Base-by-base conservation (phyloP, 2,329 filamentous ascomycete species). In the Periconia digitata region DNA sequence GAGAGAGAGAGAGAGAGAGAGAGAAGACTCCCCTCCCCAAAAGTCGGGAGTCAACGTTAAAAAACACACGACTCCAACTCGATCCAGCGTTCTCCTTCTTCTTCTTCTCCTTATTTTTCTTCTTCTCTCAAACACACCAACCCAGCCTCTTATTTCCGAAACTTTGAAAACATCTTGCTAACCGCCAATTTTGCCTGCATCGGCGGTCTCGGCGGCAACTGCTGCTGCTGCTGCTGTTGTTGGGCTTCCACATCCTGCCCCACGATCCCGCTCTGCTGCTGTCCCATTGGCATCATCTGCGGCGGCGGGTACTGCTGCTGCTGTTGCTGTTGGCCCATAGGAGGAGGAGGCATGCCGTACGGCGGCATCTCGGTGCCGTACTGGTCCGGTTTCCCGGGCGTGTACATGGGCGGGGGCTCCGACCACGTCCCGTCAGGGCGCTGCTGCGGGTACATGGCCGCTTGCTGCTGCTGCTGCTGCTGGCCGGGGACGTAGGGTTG, bases 391-490 rank as follows among this genome's bases (percentile, higher is more conserved):
- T 40, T 40, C 13, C 38, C 38, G 21, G 38, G 38, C 21, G 58
- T 61, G 54, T 72, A 71, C 34, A 63, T 47, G 1, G 70, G 67
- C 17, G 68, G 69, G 1, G 67, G 62, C 41, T 70, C 66, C 8
- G 63, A 35, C 54, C 60, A 67, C 1, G 62, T 52, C 17, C 66
- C 66, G 40, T 66, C 64, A 3, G 51, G 46, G 24, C 52, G 46
- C 37, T 57, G 47, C 2, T 40, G 38, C 27, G 27, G 27, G n/a
- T 37, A 16, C 16, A 17, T 8, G 16, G 35, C 6, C 18, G n/a
- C 17, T 38, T 56, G 47, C 13, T 48, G 44, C 21, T 60, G 59
- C 37, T 59, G 61, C 32, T 58, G 59, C n/a, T 58, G 50, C 34
- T 58, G 59, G 35, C 58, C 59, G 37, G 58, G 50, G 6, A 41